Conservation (phyloP, 768 basidiomycete genomes). For the Kwoniella botswanensis region DNA sequence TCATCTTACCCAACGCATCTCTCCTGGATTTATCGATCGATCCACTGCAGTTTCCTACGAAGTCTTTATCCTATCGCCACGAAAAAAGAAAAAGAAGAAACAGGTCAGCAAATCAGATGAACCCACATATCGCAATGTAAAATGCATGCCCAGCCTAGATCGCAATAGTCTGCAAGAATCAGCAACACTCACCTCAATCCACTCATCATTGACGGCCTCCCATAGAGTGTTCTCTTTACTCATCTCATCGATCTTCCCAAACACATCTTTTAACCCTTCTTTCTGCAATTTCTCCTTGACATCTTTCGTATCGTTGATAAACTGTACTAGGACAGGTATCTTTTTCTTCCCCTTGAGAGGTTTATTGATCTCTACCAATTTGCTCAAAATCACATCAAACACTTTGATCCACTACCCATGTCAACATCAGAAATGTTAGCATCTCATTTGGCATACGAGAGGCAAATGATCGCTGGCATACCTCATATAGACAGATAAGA, state of each 20-base stretch:
- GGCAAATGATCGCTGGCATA: background rate
- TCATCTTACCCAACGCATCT: background rate
- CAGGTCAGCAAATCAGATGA: background rate
- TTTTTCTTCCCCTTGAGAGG: slow-evolving; percentile 27
- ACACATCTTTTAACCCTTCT: slow-evolving; percentile 12
- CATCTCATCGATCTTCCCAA: slow-evolving; percentile 1
- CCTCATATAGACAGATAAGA: slow-evolving; percentile 11
- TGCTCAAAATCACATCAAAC: slow-evolving; percentile 8
- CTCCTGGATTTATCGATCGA: slow-evolving; percentile 13
- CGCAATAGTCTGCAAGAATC: background rate
- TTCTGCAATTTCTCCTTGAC: slow-evolving; percentile 16
- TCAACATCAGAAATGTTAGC: background rate
- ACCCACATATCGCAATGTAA: too few species aligned
- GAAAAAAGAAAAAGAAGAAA: background rate
- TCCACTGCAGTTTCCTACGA: background rate
- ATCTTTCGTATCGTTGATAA: slow-evolving; percentile 11
- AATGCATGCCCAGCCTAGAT: background rate
- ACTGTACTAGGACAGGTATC: background rate
- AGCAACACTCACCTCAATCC: slow-evolving; percentile 16
- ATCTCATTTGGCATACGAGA: background rate
- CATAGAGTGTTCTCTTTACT: background rate
- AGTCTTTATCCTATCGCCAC: slow-evolving; percentile 12
- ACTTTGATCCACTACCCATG: slow-evolving; percentile 11
- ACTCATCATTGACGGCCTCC: background rate
- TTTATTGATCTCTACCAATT: slow-evolving; percentile 13